These are phyloP conservation scores for Phytophthora syringae DNA, from an alignment of 352 stramenopile genomes.

Conservation along the genomic window DNA sequence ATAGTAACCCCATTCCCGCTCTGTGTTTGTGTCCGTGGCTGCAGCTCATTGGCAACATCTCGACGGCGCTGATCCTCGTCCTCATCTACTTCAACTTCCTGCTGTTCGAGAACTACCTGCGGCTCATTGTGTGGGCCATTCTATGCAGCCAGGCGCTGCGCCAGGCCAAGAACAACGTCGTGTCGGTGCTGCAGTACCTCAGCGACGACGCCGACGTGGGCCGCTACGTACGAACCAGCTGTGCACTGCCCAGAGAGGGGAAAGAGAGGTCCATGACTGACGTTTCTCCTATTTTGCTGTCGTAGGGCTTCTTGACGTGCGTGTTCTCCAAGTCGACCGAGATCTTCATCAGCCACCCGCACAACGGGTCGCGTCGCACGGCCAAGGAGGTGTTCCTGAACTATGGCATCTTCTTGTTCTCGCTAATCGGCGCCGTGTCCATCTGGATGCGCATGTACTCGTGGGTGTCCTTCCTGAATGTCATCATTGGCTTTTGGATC, in stretches of 20 bases:
- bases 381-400: constrained; percentile 88
- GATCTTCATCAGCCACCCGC: constrained; percentile 80
- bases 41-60: constrained; percentile 90
- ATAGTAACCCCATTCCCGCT: not conserved
- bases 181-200: constrained; percentile 85
- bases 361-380: constrained; percentile 65
- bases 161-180: constrained; percentile 87
- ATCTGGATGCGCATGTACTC: constrained; percentile 90
- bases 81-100: constrained; percentile 92
- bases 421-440: constrained; percentile 80
- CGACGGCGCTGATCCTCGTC: constrained; percentile 83
- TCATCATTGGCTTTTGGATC: constrained; percentile 75
- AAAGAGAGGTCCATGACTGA: constrained; percentile 1
- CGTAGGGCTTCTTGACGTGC: constrained; percentile 77
- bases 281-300: no score
- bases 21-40: not conserved
- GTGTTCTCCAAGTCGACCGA: constrained; percentile 81
- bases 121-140: constrained; percentile 88
- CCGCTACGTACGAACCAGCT: constrained; percentile 52
- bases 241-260: not conserved
- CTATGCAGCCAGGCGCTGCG: constrained; percentile 87
- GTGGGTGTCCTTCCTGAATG: constrained; percentile 79
- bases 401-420: constrained; percentile 89
- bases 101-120: constrained; percentile 90
- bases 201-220: constrained; percentile 81